A percentile compares a stretch with the other conserved stretches of the same genome.
phyloP scores from a whole-genome alignment of 805 yeast genomes.

The Kazachstania taianensis region DNA sequence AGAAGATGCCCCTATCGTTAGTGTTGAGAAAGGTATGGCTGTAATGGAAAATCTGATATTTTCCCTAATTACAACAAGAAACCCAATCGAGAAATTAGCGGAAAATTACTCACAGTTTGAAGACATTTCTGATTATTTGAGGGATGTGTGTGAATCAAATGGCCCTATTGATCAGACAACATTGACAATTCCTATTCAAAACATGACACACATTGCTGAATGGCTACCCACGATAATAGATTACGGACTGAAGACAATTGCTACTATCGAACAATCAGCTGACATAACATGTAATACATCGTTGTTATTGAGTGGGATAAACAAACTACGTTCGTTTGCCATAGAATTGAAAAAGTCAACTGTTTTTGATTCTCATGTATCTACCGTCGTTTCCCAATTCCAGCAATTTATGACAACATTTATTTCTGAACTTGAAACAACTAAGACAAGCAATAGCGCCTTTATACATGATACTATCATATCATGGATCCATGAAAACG shows the following conservation, averaged over 20 bases:
- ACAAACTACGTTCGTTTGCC: conserved; percentile 9
- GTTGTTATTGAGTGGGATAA: conserved; percentile 12
- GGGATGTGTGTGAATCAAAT: conserved; percentile 12
- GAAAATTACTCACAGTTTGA: conserved; percentile 13
- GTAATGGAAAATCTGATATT: conserved; percentile 62
- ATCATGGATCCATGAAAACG: conserved; percentile 34
- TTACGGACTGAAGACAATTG: conserved; percentile 21
- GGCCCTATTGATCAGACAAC: conserved; percentile 14
- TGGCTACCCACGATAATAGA: conserved; percentile 31
- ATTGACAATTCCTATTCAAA: conserved; percentile 6
- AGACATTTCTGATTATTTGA: conserved; percentile 15
- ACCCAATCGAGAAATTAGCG: conserved; percentile 32
- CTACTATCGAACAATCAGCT: conserved; percentile 5
- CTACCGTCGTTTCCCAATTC: conserved; percentile 17
- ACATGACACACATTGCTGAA: conserved; percentile 11
- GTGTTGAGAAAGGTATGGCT: conserved; percentile 67
- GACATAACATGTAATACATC: conserved; percentile 7
- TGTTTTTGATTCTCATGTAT: conserved; percentile 11
- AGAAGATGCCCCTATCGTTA: conserved; percentile 63
- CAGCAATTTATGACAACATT: conserved; percentile 22
- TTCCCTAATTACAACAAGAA: conserved; percentile 44
- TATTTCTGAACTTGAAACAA: conserved; percentile 21
- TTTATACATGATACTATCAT: conserved; percentile 42
- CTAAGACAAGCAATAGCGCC: conserved; percentile 31
- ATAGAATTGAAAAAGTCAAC: conserved; percentile 7